Percentiles rank a stretch among this genome's conserved stretches.
phyloP scores from a whole-genome alignment of 2,329 filamentous ascomycete genomes.

The Pyricularia sp. region DNA sequence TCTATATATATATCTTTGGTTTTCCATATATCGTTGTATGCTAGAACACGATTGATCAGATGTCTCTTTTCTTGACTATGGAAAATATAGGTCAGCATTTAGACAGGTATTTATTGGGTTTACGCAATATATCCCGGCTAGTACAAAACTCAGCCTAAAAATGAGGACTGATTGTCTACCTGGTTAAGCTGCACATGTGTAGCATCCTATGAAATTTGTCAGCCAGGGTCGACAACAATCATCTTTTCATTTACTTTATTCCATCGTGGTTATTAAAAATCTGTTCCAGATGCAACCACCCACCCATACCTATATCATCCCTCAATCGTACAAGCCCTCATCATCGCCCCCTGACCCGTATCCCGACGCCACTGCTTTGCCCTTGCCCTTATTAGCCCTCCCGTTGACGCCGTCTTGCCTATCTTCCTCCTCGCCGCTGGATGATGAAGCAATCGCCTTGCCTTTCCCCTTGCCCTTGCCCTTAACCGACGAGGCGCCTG shows the following conservation, averaged over 20 bases:
- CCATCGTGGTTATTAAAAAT: neutral
- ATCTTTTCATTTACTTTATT: neutral
- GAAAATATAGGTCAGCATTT: neutral
- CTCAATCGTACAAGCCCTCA: conserved; percentile 42
- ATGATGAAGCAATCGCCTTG: conserved; percentile 23
- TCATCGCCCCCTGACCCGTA: conserved; percentile 47
- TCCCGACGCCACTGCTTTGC: conserved; percentile 38
- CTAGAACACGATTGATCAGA: neutral
- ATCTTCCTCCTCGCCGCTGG: conserved; percentile 28
- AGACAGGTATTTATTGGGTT: neutral
- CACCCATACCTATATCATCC: neutral
- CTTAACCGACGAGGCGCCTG: conserved; percentile 18
- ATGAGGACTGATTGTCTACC: neutral
- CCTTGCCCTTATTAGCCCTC: conserved; percentile 38
- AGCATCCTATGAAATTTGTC: neutral
- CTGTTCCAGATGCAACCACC: neutral
- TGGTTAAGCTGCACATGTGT: neutral
- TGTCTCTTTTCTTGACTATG: neutral
- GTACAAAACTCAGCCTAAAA: neutral
- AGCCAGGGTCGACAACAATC: neutral
- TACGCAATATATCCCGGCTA: neutral
- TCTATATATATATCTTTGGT: neutral
- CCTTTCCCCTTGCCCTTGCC: conserved; percentile 25
- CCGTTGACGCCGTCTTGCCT: conserved; percentile 22
- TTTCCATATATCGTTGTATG: neutral